Base-by-base conservation (phyloP, 139 green algal species). In the Asterochloris sp. region DNA sequence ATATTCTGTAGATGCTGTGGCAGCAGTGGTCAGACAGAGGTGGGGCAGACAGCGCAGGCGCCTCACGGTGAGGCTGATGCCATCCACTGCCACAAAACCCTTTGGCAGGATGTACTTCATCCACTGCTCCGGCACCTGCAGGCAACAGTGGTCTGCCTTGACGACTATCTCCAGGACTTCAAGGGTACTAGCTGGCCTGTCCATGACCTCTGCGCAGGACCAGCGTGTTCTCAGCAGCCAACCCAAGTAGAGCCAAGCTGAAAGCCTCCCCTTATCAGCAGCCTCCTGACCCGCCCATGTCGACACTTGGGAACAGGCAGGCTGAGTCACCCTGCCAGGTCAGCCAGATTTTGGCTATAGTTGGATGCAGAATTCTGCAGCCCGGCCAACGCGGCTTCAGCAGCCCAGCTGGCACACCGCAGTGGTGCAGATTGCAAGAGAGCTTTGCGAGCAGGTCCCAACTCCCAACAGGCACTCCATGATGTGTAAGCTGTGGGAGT, bases 61-160 rank as follows among this genome's bases (percentile, higher is more conserved):
- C 73, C 83, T 76, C 68, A 97, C 91, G 11, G 96, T 99, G 19
- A 99, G 85, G 84, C 90, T 96, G 90, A 90, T 95, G 13, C 96
- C 96, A 82, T 99, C 93, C n/a, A 99, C 90, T 11, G 92, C 89
- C 54, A 99, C 90, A 88, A 95, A 99, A 62, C 95, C 95, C 85
- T 99, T 99, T 61, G 95, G 90, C 66, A 99, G 87, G 26, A 99
- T 89, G 86, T 99, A 99, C 82, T 97, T 97, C 76, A 96, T 95
- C 88, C 90, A 98, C 12, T 80, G 26, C 60, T 74, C n/a, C 15
- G 79, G 79, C 61, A 87, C 84, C 84, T 87, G 84, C 82, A 79
- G 16, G 12, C 60, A 13, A 67, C 23, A 54, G 38, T 6, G 38
- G 38, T 54, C 38, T 6, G 38, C 38, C 2, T 6, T 54, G 38